Evolutionary conservation across 768 basidiomycete genomes (phyloP), one percentile per base, ranked within the genome.

Genomic region (Xerocomellus amylosporus): DNA sequence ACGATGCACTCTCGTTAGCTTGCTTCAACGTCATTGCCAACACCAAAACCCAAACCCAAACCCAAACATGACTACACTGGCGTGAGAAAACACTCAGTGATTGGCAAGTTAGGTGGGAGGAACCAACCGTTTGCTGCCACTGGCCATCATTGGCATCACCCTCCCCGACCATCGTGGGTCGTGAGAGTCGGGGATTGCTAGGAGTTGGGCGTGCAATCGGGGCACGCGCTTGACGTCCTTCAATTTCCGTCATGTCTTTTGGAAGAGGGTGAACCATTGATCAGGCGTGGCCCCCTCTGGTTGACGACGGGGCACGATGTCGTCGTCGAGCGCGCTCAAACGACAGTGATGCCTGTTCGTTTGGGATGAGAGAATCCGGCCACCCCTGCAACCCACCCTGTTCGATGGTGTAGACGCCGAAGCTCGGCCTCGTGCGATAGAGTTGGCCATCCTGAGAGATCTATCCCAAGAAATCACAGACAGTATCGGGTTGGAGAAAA

Each of bases 211-310:
- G 52, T 52, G 36, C 39, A 53, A 41, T 44, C 31, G 38, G 46
- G 37, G 34, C 37, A 52, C 30, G 47, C 8, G 40, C 31, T 49
- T 51, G 42, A 43, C 41, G 33, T 14, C 49, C 45, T 26, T 26
- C 24, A n/a, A 19, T 54, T 53, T 61, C 62, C 56, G 58, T 58
- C 42, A 46, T 51, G 31, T 19, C n/a, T 31, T 22, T 20, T 37
- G 30, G 24, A 49, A 24, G 36, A 44, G 51, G 46, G 20, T 33
- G 53, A 50, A 41, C 15, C 15, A 20, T 56, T 49, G 48, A 54
- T 38, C 46, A 46, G n/a, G 20, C 28, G 45, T 22, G 20, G 15
- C 33, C 30, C 2, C 33, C 36, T 43, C 39, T 33, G 28, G 43
- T 42, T 51, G 47, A 51, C 53, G 51, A 56, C 55, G 17, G 39